Evolutionary conservation across 176 grass and related monocot genomes (phyloP).

Genomic region (Guadua angustifolia): DNA sequence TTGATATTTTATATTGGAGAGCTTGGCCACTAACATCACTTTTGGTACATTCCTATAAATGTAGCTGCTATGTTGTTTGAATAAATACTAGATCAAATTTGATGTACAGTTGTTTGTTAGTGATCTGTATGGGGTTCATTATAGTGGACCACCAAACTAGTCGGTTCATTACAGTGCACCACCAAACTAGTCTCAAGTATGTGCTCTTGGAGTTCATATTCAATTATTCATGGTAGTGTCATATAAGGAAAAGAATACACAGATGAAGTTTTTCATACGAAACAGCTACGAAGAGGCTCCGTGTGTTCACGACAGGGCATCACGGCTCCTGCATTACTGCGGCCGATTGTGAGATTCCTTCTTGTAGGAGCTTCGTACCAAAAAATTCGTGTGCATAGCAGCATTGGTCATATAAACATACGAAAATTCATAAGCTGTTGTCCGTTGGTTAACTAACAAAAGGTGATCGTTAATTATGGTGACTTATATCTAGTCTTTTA

Average conservation of each 20-base stretch:
- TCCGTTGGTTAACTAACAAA: conserved; percentile 6
- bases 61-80: conserved; percentile 10
- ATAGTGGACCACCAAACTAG: not conserved
- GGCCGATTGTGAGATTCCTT: too few species aligned
- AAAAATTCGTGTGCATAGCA: too few species aligned
- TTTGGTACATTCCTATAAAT: conserved; percentile 9
- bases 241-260: not conserved
- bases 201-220: not conserved
- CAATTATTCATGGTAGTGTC: not conserved
- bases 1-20: conserved; percentile 15
- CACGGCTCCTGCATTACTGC: too few species aligned
- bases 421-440: conserved; percentile 23
- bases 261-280: too few species aligned
- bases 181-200: not conserved
- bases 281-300: too few species aligned
- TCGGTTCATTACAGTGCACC: conserved; percentile 6
- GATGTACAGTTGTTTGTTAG: not conserved
- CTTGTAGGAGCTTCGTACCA: too few species aligned
- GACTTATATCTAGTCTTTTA: too few species aligned
- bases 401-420: not conserved
- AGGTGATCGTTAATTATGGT: too few species aligned
- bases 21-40: not conserved
- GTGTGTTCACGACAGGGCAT: too few species aligned
- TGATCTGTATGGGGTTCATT: not conserved
- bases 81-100: conserved; percentile 13